phyloP scores from a whole-genome alignment of 768 basidiomycete species.

The Suillus lakei region DNA sequence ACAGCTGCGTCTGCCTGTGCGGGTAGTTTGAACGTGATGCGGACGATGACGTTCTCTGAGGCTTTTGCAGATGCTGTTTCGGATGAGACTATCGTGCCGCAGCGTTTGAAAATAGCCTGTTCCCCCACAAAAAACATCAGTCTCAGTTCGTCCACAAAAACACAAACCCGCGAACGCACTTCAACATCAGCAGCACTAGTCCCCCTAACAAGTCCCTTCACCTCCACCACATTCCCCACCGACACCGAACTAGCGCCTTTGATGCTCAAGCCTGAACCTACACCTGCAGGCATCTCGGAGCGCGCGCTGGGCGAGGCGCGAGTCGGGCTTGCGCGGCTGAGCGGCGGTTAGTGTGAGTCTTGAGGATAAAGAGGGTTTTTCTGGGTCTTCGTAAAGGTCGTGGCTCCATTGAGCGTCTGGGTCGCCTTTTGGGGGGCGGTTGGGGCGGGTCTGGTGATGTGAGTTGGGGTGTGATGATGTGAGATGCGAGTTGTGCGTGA shows the following conservation, averaged over 20 bases:
- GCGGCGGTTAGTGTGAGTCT: slow-evolving; percentile 51
- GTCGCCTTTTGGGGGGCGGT: slow-evolving; percentile 67
- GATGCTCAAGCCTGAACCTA: slow-evolving; percentile 51
- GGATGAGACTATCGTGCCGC: slow-evolving; percentile 63
- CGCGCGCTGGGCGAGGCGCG: slow-evolving; percentile 61
- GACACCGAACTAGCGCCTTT: slow-evolving; percentile 65
- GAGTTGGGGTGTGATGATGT: background rate
- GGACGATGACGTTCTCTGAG: slow-evolving; percentile 55
- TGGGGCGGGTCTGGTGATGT: slow-evolving; percentile 43
- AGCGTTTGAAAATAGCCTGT: slow-evolving; percentile 85
- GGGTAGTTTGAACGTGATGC: slow-evolving; percentile 73
- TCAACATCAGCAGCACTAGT: slow-evolving; percentile 85
- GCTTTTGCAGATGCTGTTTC: slow-evolving; percentile 22
- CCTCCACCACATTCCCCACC: slow-evolving; percentile 71
- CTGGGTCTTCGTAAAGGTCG: slow-evolving; percentile 66
- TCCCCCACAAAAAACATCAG: too few species aligned
- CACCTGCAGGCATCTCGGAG: slow-evolving; percentile 63
- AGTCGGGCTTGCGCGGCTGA: slow-evolving; percentile 56
- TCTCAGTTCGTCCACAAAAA: background rate
- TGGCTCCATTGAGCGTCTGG: slow-evolving; percentile 72
- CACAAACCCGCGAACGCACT: slow-evolving; percentile 12
- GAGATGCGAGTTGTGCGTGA: background rate
- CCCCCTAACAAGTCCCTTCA: slow-evolving; percentile 72
- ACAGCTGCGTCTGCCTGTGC: slow-evolving; percentile 70
- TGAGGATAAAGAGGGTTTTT: slow-evolving; percentile 58